Conservation (phyloP, 371 early-diverging fungal genomes). For the Smittium mucronatum region DNA sequence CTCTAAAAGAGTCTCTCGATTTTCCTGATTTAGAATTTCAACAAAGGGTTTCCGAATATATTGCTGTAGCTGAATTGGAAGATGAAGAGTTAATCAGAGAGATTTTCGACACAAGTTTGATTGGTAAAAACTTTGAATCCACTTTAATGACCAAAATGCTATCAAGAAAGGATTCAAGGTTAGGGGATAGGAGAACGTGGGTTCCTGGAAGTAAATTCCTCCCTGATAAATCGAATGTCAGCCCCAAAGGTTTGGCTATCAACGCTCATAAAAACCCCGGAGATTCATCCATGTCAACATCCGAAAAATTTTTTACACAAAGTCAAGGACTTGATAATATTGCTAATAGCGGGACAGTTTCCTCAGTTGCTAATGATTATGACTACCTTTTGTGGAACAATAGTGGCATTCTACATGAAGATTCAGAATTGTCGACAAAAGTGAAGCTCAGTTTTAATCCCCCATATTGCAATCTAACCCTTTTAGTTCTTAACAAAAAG, state of each 20-base stretch:
- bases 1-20: constrained; percentile 71
- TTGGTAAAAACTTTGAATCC: constrained; percentile 87
- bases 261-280: neutral
- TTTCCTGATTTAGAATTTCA: constrained; percentile 89
- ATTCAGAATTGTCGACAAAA: constrained; percentile 69
- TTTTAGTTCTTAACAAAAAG: too few relatives aligned
- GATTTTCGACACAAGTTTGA: constrained; percentile 94
- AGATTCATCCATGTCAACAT: neutral
- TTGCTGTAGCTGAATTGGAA: constrained; percentile 65
- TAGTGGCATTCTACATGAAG: constrained; percentile 85
- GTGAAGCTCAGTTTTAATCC: constrained; percentile 79
- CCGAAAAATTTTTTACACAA: too few relatives aligned
- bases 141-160: constrained; percentile 66
- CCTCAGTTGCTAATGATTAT: constrained; percentile 21
- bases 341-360: neutral
- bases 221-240: neutral
- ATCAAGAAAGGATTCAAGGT: constrained; percentile 70
- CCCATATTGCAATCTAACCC: too few relatives aligned
- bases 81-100: constrained; percentile 78
- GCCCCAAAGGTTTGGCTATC: neutral
- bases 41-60: constrained; percentile 92
- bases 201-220: constrained; percentile 74
- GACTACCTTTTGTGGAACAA: constrained; percentile 43
- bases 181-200: constrained; percentile 93
- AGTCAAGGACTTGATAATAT: constrained; percentile 15